Conservation (phyloP, 2,329 filamentous ascomycete genomes). For the Tothia fuscella region DNA sequence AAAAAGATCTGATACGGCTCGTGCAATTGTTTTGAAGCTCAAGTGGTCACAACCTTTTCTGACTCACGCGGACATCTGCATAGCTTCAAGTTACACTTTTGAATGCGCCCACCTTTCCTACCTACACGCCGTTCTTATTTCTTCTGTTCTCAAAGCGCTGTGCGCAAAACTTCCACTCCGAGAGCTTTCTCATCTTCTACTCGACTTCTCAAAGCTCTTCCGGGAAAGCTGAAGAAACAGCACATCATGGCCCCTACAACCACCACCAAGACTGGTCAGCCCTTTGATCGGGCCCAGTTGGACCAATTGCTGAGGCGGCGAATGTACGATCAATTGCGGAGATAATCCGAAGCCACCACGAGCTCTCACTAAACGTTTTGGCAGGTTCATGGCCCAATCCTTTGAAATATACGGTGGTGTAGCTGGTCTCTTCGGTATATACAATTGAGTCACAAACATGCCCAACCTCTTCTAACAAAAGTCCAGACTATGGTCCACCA, state of each 20-base stretch:
- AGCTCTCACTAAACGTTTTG: no score
- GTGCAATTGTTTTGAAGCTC: no score
- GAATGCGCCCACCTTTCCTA: constrained; percentile 1
- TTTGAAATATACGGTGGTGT: constrained; percentile 94
- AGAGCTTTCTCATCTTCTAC: neutral
- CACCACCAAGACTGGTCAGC: constrained; percentile 64
- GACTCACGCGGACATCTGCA: no score
- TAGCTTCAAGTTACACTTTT: no score
- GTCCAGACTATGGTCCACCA: constrained; percentile 88
- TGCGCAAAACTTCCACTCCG: neutral
- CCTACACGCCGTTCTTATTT: neutral
- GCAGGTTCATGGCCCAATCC: constrained; percentile 74
- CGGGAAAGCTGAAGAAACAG: neutral
- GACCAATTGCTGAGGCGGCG: constrained; percentile 79
- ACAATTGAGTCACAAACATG: neutral
- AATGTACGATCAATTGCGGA: no score
- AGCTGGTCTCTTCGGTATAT: constrained; percentile 55
- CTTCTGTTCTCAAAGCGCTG: constrained; percentile 5
- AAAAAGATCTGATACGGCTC: no score
- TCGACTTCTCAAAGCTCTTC: neutral
- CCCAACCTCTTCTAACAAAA: no score
- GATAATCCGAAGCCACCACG: no score
- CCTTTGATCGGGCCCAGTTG: constrained; percentile 69
- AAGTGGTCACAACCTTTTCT: no score
- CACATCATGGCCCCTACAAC: constrained; percentile 23